Evolutionary conservation across 2,329 filamentous ascomycete species (phyloP).

Genomic region (Penicillium sclerotiorum): DNA sequence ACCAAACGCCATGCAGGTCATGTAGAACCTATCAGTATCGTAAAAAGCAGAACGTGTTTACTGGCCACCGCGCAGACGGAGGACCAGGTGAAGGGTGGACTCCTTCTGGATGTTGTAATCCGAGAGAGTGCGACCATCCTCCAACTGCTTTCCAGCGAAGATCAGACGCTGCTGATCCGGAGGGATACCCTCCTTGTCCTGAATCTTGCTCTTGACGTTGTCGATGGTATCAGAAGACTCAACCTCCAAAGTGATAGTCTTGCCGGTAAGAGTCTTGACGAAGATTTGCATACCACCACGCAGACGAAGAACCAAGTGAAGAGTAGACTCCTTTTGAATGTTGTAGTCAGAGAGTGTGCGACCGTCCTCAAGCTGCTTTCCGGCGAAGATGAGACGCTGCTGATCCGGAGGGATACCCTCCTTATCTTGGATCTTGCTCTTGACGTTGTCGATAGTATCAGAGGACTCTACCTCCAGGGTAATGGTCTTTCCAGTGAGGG

Average conservation of each 20-base stretch:
- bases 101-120: conserved; percentile 64
- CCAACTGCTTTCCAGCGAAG: conserved; percentile 69
- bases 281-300: conserved; percentile 86
- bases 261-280: conserved; percentile 78
- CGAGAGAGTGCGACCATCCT: conserved; percentile 54
- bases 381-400: conserved; percentile 89
- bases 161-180: conserved; percentile 72
- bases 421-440: conserved; percentile 81
- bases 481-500: conserved; percentile 81
- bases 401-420: conserved; percentile 92
- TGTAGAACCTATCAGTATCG: conserved; percentile 30
- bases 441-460: conserved; percentile 93
- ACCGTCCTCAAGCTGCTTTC: conserved; percentile 91
- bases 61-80: conserved; percentile 48
- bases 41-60: conserved; percentile 19
- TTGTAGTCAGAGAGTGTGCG: conserved; percentile 94
- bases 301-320: conserved; percentile 78
- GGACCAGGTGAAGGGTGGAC: conserved; percentile 65
- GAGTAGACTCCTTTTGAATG: conserved; percentile 88
- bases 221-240: conserved; percentile 71
- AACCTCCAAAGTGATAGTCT: conserved; percentile 70
- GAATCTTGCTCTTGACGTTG: conserved; percentile 72
- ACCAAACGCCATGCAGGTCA: conserved; percentile 44
- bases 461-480: conserved; percentile 87
- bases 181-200: conserved; percentile 79